Conservation (phyloP, 2,329 filamentous ascomycete genomes). For the Trichoderma asperellum region DNA sequence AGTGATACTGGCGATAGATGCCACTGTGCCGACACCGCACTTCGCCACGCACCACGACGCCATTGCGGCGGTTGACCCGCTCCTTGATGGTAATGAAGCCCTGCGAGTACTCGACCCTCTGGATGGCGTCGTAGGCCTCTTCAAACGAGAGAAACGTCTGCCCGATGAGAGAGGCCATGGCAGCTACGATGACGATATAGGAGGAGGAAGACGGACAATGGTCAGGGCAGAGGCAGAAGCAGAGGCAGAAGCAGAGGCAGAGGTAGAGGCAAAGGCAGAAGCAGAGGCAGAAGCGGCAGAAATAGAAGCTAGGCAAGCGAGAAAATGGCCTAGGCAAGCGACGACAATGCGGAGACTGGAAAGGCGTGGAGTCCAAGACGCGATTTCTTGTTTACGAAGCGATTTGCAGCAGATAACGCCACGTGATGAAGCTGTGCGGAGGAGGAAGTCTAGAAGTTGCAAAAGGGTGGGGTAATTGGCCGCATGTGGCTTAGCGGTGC, state of each 20-base stretch:
- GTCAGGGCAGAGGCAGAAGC: not conserved
- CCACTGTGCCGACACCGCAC: constrained; percentile 24
- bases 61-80: constrained; percentile 25
- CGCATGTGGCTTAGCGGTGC: not conserved
- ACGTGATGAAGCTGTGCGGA: constrained; percentile 18
- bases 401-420: constrained; percentile 8
- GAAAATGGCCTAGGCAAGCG: not conserved
- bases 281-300: not conserved
- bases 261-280: not conserved
- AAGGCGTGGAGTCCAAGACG: constrained; percentile 3
- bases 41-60: constrained; percentile 24
- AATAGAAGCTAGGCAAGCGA: not conserved
- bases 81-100: constrained; percentile 27
- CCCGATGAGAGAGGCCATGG: constrained; percentile 22
- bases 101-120: constrained; percentile 20
- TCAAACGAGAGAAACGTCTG: constrained; percentile 26
- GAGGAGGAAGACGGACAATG: not conserved
- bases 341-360: constrained; percentile 3
- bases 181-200: not conserved
- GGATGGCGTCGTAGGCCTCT: constrained; percentile 26
- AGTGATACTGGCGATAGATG: constrained; percentile 26
- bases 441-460: not conserved
- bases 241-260: not conserved
- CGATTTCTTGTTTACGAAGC: constrained; percentile 24
- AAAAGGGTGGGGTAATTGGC: constrained; percentile 10